A percentile compares a stretch with the other conserved stretches of the same genome.
These are phyloP conservation scores for Taiozyma sp. DNA, from an alignment of 1,139 yeast genomes.

Conservation along the genomic window DNA sequence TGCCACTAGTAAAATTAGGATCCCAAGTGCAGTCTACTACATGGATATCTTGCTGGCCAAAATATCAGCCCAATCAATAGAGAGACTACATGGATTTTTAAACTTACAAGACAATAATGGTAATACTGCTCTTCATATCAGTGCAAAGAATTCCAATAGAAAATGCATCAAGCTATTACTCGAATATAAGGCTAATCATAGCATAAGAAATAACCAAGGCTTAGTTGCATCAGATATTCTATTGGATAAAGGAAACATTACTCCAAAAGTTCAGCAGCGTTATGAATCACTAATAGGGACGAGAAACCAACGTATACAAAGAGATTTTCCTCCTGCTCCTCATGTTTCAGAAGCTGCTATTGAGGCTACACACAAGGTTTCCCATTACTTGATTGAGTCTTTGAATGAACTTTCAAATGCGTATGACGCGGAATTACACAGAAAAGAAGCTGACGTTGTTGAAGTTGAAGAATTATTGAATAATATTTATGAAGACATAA, in stretches of 20 bases:
- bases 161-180: slow-evolving; percentile 70
- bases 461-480: slow-evolving; percentile 38
- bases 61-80: slow-evolving; percentile 51
- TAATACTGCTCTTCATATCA: slow-evolving; percentile 82
- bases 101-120: slow-evolving; percentile 81
- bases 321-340: slow-evolving; percentile 17
- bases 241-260: slow-evolving; percentile 26
- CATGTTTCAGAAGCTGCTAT: slow-evolving; percentile 45
- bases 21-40: slow-evolving; percentile 76
- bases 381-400: slow-evolving; percentile 38
- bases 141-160: slow-evolving; percentile 69
- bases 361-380: slow-evolving; percentile 40
- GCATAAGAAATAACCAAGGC: slow-evolving; percentile 66
- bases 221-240: slow-evolving; percentile 69
- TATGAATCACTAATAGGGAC: slow-evolving; percentile 19
- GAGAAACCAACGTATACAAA: slow-evolving; percentile 9
- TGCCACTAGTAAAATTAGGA: slow-evolving; percentile 52
- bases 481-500: slow-evolving; percentile 36
- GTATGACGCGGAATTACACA: slow-evolving; percentile 45
- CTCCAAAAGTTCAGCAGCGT: slow-evolving; percentile 20
- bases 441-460: slow-evolving; percentile 42
- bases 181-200: slow-evolving; percentile 66
- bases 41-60: slow-evolving; percentile 72
- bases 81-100: slow-evolving; percentile 47
- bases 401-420: slow-evolving; percentile 49